A percentile compares a stretch with the other conserved stretches of the same genome.
These are phyloP conservation scores for Boletales sp. DNA, from an alignment of 768 basidiomycete species.

Conservation along the genomic window DNA sequence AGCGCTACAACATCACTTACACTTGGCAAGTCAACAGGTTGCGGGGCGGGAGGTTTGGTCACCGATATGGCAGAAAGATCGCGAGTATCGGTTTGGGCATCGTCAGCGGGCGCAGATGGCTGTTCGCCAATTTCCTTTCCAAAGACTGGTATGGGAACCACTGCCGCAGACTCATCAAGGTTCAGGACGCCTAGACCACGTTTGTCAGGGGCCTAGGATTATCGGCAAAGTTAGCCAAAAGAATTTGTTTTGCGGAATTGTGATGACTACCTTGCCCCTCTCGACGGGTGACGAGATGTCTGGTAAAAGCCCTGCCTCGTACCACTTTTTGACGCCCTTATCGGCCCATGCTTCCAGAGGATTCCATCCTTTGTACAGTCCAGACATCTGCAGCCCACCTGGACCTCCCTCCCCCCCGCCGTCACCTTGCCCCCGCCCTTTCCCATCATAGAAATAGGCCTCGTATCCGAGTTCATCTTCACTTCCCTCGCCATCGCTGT, in stretches of 20 bases:
- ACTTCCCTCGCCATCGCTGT: conserved; percentile 62
- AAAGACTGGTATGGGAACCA: conserved; percentile 64
- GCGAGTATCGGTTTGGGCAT: conserved; percentile 17
- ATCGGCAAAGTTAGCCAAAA: conserved; percentile 15
- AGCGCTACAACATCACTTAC: conserved; percentile 51
- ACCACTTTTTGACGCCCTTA: conserved; percentile 82
- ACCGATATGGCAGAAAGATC: conserved; percentile 55
- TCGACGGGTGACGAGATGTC: conserved; percentile 40
- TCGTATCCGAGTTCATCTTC: conserved; percentile 87
- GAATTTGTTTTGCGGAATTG: not conserved
- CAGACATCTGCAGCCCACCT: conserved; percentile 70
- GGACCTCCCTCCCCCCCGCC: conserved; percentile 72
- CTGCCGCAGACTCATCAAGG: conserved; percentile 44
- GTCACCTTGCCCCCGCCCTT: conserved; percentile 72
- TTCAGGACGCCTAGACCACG: conserved; percentile 42
- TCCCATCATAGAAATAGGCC: conserved; percentile 82
- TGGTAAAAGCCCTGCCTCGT: conserved; percentile 68
- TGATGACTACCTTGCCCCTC: conserved; percentile 47
- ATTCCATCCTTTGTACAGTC: conserved; percentile 90
- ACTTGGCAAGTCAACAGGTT: conserved; percentile 68
- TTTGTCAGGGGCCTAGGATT: conserved; percentile 39
- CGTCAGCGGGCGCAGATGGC: conserved; percentile 20
- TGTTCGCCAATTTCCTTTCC: conserved; percentile 28
- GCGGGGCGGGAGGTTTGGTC: conserved; percentile 68
- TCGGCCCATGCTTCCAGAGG: conserved; percentile 94